These are phyloP conservation scores for Saccharomyces hybrid DNA, from an alignment of 1,139 yeast genomes.

Conservation along the genomic window DNA sequence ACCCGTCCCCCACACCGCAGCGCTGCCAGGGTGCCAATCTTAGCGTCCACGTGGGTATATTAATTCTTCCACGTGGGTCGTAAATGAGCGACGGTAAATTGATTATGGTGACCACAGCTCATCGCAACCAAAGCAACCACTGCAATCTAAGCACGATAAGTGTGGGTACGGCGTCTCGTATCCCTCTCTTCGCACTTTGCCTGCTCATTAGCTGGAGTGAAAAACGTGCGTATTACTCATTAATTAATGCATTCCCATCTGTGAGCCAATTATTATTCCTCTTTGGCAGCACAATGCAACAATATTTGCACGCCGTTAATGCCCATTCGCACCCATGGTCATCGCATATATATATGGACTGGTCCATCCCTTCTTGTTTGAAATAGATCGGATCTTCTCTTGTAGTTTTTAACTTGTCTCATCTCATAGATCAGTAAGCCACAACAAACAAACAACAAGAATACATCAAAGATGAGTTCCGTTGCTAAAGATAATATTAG, in stretches of 20 bases:
- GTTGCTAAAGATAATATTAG: neutral
- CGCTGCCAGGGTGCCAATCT: neutral
- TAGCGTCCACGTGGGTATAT: neutral
- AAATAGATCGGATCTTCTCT: neutral
- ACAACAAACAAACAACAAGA: neutral
- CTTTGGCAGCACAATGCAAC: neutral
- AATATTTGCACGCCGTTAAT: neutral
- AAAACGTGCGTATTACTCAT: constrained; percentile 1
- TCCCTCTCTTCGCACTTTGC: neutral
- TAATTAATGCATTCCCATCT: neutral
- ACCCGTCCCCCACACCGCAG: neutral
- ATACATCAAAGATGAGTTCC: constrained; percentile 2
- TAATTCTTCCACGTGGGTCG: neutral
- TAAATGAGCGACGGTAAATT: neutral
- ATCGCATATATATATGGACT: neutral
- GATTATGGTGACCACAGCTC: neutral
- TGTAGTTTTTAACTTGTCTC: neutral
- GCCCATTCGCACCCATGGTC: neutral
- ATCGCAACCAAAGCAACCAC: neutral
- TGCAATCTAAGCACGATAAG: neutral
- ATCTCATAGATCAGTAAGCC: neutral
- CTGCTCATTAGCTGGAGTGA: neutral
- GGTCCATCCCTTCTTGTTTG: neutral
- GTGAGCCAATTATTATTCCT: neutral
- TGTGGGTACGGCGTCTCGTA: neutral